These are phyloP conservation scores for Heritiera littoralis DNA, from an alignment of 345 rosid genomes.

Conservation along the genomic window DNA sequence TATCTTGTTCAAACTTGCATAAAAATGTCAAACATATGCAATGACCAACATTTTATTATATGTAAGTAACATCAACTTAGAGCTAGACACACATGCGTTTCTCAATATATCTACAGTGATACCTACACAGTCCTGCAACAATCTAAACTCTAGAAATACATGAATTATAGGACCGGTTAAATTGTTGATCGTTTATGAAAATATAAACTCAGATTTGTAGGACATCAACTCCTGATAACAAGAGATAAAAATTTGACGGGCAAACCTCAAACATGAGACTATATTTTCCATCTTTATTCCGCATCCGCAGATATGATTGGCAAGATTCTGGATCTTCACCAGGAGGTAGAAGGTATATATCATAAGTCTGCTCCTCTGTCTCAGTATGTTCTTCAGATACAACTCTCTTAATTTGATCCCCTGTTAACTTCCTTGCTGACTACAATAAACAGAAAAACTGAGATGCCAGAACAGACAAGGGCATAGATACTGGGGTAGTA, in stretches of 20 bases:
- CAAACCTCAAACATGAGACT: conserved; percentile 99
- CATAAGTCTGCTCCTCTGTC: conserved; percentile 83
- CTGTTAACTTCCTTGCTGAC: conserved; percentile 71
- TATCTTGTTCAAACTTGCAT: neutral
- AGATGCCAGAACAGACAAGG: conserved; percentile 27
- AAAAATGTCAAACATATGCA: neutral
- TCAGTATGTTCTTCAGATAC: conserved; percentile 69
- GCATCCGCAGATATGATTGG: conserved; percentile 96
- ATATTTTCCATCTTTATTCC: conserved; percentile 98
- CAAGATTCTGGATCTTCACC: conserved; percentile 99
- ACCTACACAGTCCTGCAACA: neutral
- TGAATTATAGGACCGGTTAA: neutral
- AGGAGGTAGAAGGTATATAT: conserved; percentile 96
- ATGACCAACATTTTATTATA: neutral
- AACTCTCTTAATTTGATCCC: conserved; percentile 69
- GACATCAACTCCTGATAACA: neutral
- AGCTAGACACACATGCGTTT: neutral
- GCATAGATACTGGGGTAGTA: conserved; percentile 14
- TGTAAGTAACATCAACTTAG: neutral
- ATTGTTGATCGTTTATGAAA: neutral
- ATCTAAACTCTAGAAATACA: neutral
- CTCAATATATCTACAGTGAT: neutral
- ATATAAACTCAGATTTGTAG: neutral
- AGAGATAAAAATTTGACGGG: neutral
- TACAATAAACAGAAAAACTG: conserved; percentile 42